Evolutionary conservation across 768 basidiomycete genomes (phyloP), one percentile per base, ranked within the genome.

Genomic region (Cyathus striatus): DNA sequence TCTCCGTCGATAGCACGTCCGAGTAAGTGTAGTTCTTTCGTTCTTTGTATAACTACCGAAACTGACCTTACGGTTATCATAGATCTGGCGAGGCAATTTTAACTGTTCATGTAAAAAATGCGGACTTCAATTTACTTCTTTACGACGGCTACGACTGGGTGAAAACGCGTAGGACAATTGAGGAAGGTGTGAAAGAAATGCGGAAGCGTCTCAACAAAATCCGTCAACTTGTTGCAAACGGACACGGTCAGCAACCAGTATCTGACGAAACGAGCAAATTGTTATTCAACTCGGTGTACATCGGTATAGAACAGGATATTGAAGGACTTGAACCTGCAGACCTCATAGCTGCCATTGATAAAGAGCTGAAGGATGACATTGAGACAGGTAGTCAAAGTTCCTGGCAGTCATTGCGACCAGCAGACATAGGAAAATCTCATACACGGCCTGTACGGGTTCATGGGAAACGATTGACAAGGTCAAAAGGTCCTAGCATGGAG

Each of bases 121-220:
- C 78, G 42, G 74, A 87, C 49, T 60, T 87, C 38, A 75, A 75
- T 1, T 54, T 97, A 18, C 75, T 83, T 40, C 72, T 99, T 3
- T 89, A 96, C 56, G 90, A 93, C 44, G 96, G 96, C 2, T 99
- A 93, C 54, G 96, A 99, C 58, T 99, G 96, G 94, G 63, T 58
- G 1, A 73, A 73, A 38, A 99, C 96, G 3, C 82, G 95, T 23
- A 83, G 76, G 62, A 78, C 78, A 2, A 92, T 99, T 42, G 90
- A 94, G 57, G 81, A 88, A 26, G 86, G 92, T 59, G 78, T 91
- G 36, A 90, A 86, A 56, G 84, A 86, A 33, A 90, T 98, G 73
- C 81, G 91, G 38, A 79, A 82, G 41, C 81, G 81, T 23, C 73
- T 99, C 39, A 82, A 86, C 34, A 90, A 86, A 63, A 95, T 99